Base-by-base conservation (phyloP, 2,329 filamentous ascomycete species). In the Epichloe uncinata region DNA sequence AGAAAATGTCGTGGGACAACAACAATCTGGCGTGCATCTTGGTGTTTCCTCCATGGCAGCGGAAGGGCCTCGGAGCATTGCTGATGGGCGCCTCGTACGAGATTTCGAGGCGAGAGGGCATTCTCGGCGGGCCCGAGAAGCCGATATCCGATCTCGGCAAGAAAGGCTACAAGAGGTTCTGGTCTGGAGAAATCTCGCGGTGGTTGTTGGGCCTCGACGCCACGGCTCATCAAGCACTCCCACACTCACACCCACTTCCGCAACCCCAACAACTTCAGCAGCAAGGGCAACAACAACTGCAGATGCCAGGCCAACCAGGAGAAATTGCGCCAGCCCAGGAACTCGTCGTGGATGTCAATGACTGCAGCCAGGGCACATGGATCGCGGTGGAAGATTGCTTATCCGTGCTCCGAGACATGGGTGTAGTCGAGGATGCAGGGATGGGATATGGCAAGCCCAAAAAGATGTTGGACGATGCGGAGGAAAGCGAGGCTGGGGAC, bases 1-100 rank as follows among this genome's bases (percentile, higher is more conserved):
- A 98, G 67, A 97, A 97, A 66, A 85, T 96, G 74, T 95, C 88
- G 3, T 98, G 93, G 91, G 93, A 98, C 61, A 90, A 91, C 61
- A 97, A 98, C 67, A 98, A 97, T 57, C 76, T 98, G 5, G 93
- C 93, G 1, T 98, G 93, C 63, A 98, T 98, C 58, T 74, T 97
- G 6, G 79, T 97, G 15, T 97, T 97, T 61, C 93, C 93, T 1
- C 93, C 93, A 0, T 97, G 91, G 81, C 91, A 97, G 67, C 83
- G 85, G 55, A 89, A 88, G 56, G 89, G 91, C 1, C 76, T 97
- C 0, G 93, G 93, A 0, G 82, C 87, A 47, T 71, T 97, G 47
- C 74, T 98, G 34, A 97, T 98, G 81, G 89, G 87, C 5, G 81
- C 93, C 2, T 94, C 87, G 37, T 98, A 98, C 66, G 90, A 93